Percentiles rank a stretch among this genome's conserved stretches.
phyloP scores from a whole-genome alignment of 768 basidiomycete genomes.

The Lactarius deliciosus region DNA sequence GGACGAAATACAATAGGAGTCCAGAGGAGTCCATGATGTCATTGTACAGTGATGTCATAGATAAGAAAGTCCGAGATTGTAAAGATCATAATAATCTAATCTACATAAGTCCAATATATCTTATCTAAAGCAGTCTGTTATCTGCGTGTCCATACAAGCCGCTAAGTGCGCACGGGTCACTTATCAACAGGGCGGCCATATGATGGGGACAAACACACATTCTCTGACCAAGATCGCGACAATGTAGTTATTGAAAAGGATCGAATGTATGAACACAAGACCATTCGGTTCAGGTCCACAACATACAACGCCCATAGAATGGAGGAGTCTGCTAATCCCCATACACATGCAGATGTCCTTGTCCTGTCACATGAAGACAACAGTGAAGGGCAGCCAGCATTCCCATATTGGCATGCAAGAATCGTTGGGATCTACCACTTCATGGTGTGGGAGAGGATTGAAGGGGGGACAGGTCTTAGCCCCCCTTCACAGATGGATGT shows the following conservation, averaged over 20 bases:
- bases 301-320: not conserved
- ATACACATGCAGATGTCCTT: conserved; percentile 34
- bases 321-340: not conserved
- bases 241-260: not conserved
- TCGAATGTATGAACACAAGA: not conserved
- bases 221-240: not conserved
- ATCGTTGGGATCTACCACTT: conserved; percentile 35
- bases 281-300: not conserved
- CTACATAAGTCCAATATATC: too few species aligned
- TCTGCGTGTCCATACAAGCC: too few species aligned
- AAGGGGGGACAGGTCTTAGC: conserved; percentile 39
- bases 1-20: too few species aligned
- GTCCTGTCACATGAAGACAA: conserved; percentile 26
- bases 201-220: not conserved
- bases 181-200: too few species aligned
- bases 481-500: not conserved
- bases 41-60: too few species aligned
- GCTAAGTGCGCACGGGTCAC: too few species aligned
- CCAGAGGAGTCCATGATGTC: too few species aligned
- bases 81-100: too few species aligned
- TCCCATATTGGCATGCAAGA: conserved; percentile 36
- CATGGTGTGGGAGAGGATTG: conserved; percentile 20
- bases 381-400: not conserved
- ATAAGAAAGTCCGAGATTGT: too few species aligned
- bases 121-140: too few species aligned